Percentiles rank a stretch among this genome's conserved stretches.
phyloP scores from a whole-genome alignment of 2,329 filamentous ascomycete species.

The Xylariaceae sp. region DNA sequence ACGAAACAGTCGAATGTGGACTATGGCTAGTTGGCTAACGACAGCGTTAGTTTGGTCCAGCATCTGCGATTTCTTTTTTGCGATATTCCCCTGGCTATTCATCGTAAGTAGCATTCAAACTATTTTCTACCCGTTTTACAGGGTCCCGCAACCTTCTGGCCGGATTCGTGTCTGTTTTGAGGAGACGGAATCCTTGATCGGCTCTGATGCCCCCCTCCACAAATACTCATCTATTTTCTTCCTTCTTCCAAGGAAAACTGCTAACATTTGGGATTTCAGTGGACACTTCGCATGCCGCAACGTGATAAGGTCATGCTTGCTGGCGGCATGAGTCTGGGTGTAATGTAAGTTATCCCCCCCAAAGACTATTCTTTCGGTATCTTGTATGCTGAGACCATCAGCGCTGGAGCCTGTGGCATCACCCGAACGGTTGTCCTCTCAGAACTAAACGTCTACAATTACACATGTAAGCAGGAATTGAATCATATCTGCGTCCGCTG shows the following conservation, averaged over 20 bases:
- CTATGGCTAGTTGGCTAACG: conserved; percentile 25
- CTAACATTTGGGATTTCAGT: no score
- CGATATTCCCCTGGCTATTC: conserved; percentile 25
- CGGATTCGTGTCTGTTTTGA: no score
- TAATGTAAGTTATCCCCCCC: conserved; percentile 18
- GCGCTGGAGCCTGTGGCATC: conserved; percentile 32
- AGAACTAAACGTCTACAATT: conserved; percentile 21
- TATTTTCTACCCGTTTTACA: no score
- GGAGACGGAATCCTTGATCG: no score
- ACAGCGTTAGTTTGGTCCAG: conserved; percentile 30
- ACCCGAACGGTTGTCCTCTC: conserved; percentile 23
- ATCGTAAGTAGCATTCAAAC: no score
- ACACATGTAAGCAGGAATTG: conserved; percentile 16
- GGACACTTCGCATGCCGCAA: conserved; percentile 20
- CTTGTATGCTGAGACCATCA: conserved; percentile 4
- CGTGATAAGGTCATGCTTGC: conserved; percentile 25
- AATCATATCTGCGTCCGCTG: not conserved
- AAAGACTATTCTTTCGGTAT: not conserved
- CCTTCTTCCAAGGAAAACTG: no score
- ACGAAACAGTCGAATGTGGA: conserved; percentile 31
- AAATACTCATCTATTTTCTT: no score
- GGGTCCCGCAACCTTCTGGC: no score
- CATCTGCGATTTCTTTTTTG: conserved; percentile 24
- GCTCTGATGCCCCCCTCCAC: no score
- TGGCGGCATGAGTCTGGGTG: conserved; percentile 23